Base-by-base conservation (phyloP, 768 basidiomycete genomes). In the Suillus paluster region DNA sequence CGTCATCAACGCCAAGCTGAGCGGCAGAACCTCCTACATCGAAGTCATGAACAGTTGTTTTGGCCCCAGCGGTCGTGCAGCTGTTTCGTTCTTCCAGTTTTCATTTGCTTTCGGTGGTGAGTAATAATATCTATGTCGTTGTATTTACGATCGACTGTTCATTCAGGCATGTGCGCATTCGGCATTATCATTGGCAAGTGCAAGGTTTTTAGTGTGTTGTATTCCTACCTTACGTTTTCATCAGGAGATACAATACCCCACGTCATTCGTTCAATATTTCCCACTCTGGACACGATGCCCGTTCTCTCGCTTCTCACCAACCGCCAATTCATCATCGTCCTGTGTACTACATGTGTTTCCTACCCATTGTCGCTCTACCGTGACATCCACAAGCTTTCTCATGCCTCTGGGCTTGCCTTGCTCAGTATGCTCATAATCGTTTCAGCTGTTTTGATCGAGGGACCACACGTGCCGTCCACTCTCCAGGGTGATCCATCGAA, bases 31-130 rank as follows among this genome's bases (percentile, higher is more conserved):
- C 66, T 94, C 94, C 2, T 98, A 98, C 71, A 95, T 96, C 62
- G 95, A 91, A 67, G 91, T 97, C 59, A 97, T 98, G 95, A 81
- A 92, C 71, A 90, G 87, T 56, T 96, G 93, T 75, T 99, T 96
- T 75, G 97, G 97, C 8, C 75, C 85, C 14, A 89, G 88, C 58
- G 97, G 97, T n/a, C 86, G 94, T 57, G 93, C 94, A 2, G 93
- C 94, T 0, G 94, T 97, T 19, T 97, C 96, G 0, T 90, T 98
- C 74, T 99, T 99, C 72, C 97, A 99, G 73, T 99, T 99, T 71
- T 82, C 95, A 4, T 99, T 99, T 72, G 97, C 97, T 9, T 97
- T 97, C 66, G 97, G 97, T 69, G 96, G 95, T 89, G 69, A 57
- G 85, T 63, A 49, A 17, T 48, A 53, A 34, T 39, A 39, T 60